phyloP scores from a whole-genome alignment of 2,329 filamentous ascomycete species.

The Seiridium unicorne region DNA sequence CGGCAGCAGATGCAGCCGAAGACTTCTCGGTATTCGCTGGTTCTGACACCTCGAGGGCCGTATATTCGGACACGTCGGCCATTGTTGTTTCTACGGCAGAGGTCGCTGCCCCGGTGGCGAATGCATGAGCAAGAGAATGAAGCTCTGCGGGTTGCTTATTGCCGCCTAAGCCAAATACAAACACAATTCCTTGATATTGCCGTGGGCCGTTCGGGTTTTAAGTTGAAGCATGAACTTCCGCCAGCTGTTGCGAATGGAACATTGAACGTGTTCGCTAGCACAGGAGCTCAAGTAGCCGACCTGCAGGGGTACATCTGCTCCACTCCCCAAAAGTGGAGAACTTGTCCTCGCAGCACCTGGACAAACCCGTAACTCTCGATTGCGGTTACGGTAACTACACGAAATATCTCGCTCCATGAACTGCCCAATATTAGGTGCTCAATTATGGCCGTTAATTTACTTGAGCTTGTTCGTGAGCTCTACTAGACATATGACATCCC shows the following conservation, averaged over 20 bases:
- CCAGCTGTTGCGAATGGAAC: background rate
- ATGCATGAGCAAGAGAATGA: slow-evolving; percentile 2
- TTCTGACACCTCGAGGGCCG: slow-evolving; percentile 19
- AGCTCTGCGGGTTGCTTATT: background rate
- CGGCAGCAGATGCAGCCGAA: slow-evolving; percentile 25
- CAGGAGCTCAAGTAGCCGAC: background rate
- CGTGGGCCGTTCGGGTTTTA: no score
- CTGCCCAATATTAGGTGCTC: no score
- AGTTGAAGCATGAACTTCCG: background rate
- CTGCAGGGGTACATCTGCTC: slow-evolving; percentile 1
- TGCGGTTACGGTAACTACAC: no score
- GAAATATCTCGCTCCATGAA: no score
- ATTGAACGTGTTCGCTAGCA: slow-evolving; percentile 7
- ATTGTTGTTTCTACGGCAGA: slow-evolving; percentile 10
- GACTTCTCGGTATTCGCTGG: slow-evolving; percentile 20
- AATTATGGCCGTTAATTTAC: no score
- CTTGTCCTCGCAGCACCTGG: no score
- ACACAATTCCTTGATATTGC: background rate
- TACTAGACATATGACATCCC: no score
- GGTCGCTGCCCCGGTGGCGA: background rate
- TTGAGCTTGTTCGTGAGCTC: no score
- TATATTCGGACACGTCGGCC: slow-evolving; percentile 23
- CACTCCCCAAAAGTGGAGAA: background rate
- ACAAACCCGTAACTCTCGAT: no score
- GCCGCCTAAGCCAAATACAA: background rate